Evolutionary conservation across 2,329 filamentous ascomycete species (phyloP), one percentile per base, ranked within the genome.

Genomic region (Neonectria coccinea): DNA sequence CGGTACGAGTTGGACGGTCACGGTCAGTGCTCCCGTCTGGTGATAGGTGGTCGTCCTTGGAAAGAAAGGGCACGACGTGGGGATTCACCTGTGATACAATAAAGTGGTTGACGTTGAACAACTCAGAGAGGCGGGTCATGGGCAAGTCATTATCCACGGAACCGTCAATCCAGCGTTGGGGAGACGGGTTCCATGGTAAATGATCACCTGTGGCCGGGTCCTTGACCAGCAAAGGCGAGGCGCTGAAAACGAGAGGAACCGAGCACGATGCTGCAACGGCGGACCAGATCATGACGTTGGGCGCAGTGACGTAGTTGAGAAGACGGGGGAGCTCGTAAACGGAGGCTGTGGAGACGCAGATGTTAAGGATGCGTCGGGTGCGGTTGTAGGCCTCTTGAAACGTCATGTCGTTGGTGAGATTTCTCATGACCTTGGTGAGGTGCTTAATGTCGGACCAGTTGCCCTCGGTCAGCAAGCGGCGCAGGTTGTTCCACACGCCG

Each of bases 81-180:
- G 95, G 95, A 73, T 98, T 98, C 55, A 97, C 94, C 77, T 98
- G 95, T 0, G 94, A 97, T 18, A 97, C 95, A 70, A 98, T 97
- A 75, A 97, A 97, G 76, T 97, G 95, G 74, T 97, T 97, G 76
- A 97, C 94, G 74, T 97, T 97, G 83, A 97, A 97, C 91, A 97
- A 94, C 75, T 97, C 94, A 1, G 94, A 90, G 16, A 98, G 84
- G 2, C 93, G 88, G 20, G 91, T 93, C 89, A 97, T 97, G 2
- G 95, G 95, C 3, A 98, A 83, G 77, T 98, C 95, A 64, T 96
- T 96, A 76, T 97, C 94, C 22, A 98, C 93, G 1, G 94, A 97
- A 1, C 95, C 95, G 76, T 98, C 95, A 56, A 98, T 97, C 87
- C 93, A 97, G 68, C 89, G 88, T 75, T 94, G 92, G 29, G 92